Conservation (phyloP, 1,284 basidiomycete genomes). For the Ustilago sp. region DNA sequence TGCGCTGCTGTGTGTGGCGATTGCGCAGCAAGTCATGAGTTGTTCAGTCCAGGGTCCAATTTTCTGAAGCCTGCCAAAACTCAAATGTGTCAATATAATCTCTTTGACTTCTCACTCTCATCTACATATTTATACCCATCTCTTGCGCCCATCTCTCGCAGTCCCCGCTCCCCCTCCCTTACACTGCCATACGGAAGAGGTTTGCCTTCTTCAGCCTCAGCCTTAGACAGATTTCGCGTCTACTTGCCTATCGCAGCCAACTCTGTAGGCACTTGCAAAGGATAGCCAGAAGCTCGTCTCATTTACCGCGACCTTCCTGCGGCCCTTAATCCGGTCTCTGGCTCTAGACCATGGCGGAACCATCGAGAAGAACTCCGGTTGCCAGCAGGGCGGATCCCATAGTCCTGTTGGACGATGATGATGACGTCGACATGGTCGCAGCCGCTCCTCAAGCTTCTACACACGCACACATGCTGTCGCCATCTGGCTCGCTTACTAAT, state of each 20-base stretch:
- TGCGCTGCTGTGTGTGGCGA: background rate
- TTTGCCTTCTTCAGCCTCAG: too few relatives aligned
- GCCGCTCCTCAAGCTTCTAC: background rate
- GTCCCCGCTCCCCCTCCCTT: background rate
- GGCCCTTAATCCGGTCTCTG: background rate
- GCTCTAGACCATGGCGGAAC: conserved; percentile 17
- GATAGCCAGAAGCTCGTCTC: too few relatives aligned
- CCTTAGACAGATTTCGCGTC: too few relatives aligned
- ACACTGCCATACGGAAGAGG: too few relatives aligned
- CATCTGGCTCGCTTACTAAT: conserved; percentile 19
- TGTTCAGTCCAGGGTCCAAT: conserved; percentile 33
- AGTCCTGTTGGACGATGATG: conserved; percentile 33
- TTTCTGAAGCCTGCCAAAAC: conserved; percentile 8
- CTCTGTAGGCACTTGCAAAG: too few relatives aligned
- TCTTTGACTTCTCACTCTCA: background rate
- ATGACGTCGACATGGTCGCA: conserved; percentile 6
- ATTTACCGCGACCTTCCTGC: background rate
- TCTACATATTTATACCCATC: background rate
- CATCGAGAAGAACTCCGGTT: conserved; percentile 1
- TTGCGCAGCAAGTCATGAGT: background rate
- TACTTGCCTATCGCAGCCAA: too few relatives aligned
- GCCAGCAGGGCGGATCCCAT: conserved; percentile 20
- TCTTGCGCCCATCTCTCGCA: background rate
- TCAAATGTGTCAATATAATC: background rate
- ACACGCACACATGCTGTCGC: background rate